These are phyloP conservation scores for Anthostomella pinea DNA, from an alignment of 2,329 filamentous ascomycete genomes.

Conservation along the genomic window DNA sequence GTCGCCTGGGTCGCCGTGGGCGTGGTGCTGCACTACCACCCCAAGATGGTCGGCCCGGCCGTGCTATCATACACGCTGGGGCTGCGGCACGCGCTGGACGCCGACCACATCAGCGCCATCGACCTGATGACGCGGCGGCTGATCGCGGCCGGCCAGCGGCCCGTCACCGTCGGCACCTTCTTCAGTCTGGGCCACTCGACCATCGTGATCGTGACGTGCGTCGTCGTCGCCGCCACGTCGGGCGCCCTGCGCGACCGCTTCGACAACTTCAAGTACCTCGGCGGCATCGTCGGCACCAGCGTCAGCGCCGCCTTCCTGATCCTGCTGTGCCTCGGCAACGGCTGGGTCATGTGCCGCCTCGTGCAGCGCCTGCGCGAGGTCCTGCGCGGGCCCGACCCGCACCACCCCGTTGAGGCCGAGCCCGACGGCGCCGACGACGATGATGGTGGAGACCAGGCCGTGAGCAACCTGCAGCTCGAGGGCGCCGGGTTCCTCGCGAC, in stretches of 20 bases:
- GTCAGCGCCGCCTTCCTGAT: constrained; percentile 83
- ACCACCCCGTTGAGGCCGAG: constrained; percentile 27
- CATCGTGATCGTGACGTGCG: constrained; percentile 84
- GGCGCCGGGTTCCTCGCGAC: constrained; percentile 73
- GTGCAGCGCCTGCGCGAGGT: constrained; percentile 64
- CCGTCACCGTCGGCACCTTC: constrained; percentile 90
- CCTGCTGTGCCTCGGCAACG: constrained; percentile 77
- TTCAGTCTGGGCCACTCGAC: constrained; percentile 94
- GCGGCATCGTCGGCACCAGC: constrained; percentile 84
- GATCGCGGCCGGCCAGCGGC: constrained; percentile 78
- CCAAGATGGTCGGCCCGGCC: constrained; percentile 71
- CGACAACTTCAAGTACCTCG: constrained; percentile 73
- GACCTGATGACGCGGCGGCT: constrained; percentile 92
- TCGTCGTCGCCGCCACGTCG: constrained; percentile 87
- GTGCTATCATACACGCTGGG: constrained; percentile 86
- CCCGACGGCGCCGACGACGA: constrained; percentile 12
- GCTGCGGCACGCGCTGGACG: constrained; percentile 91
- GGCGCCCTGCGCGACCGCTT: constrained; percentile 80
- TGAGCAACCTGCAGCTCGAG: constrained; percentile 63
- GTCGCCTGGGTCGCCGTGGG: constrained; percentile 54
- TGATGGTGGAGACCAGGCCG: constrained; percentile 34
- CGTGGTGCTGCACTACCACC: constrained; percentile 51
- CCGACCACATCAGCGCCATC: constrained; percentile 85
- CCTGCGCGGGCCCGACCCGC: constrained; percentile 42
- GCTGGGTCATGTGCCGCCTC: constrained; percentile 79